Conservation (phyloP, 1,284 basidiomycete genomes). For the Rhodotorula sp. region DNA sequence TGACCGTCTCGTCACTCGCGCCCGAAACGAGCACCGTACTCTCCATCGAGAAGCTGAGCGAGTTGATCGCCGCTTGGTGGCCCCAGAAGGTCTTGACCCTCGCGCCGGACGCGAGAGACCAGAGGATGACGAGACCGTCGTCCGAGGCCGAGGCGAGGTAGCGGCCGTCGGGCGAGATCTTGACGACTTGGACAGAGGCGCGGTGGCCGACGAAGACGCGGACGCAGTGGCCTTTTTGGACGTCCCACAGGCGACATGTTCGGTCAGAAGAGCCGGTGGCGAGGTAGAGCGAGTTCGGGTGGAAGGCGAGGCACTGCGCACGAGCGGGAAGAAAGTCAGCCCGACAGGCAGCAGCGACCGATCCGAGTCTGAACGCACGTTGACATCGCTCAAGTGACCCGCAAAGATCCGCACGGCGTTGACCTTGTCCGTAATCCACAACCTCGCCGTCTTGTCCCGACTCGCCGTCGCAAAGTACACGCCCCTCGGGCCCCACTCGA, state of each 20-base stretch:
- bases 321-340: not conserved
- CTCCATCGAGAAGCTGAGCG: conserved; percentile 87
- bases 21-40: conserved; percentile 86
- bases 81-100: conserved; percentile 97
- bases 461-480: conserved; percentile 98
- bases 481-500: conserved; percentile 95
- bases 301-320: conserved; percentile 86
- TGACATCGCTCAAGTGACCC: conserved; percentile 94
- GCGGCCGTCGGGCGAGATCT: conserved; percentile 88
- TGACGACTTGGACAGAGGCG: conserved; percentile 80
- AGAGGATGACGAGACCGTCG: conserved; percentile 88
- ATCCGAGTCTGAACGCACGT: conserved; percentile 62
- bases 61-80: conserved; percentile 83
- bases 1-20: conserved; percentile 86
- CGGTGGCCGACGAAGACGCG: conserved; percentile 96
- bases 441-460: conserved; percentile 86
- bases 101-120: conserved; percentile 91
- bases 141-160: conserved; percentile 91
- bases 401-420: conserved; percentile 89
- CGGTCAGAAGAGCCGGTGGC: conserved; percentile 96
- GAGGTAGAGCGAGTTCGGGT: conserved; percentile 95
- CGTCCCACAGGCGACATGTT: conserved; percentile 95
- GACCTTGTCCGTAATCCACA: conserved; percentile 93
- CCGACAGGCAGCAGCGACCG: too few relatives aligned
- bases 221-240: conserved; percentile 90